Evolutionary conservation across 495 filamentous ascomycete species (phyloP).

Genomic region (Xylaria castorea): DNA sequence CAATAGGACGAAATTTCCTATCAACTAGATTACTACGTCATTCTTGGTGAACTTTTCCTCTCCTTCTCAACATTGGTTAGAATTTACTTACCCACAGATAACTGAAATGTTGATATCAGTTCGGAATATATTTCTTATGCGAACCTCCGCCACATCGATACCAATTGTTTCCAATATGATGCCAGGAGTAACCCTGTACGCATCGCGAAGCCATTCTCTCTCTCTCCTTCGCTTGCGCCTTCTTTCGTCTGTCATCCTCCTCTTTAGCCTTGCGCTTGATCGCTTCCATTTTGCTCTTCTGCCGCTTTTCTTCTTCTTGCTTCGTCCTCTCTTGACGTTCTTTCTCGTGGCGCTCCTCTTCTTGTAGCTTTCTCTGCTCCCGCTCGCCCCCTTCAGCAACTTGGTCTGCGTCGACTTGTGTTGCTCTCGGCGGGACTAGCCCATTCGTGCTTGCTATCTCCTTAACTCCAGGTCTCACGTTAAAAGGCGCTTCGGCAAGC

Average conservation of each 20-base stretch:
- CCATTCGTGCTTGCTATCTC: no score
- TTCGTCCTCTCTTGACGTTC: not conserved
- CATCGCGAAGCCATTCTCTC: not conserved
- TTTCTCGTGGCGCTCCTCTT: not conserved
- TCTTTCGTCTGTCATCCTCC: not conserved
- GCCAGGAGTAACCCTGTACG: not conserved
- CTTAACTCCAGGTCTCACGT: not conserved
- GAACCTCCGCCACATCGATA: not conserved
- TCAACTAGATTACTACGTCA: not conserved
- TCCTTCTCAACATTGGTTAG: not conserved
- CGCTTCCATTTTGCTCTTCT: not conserved
- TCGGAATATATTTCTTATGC: not conserved
- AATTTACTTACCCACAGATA: not conserved
- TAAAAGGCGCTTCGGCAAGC: no score
- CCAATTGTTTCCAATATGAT: no score
- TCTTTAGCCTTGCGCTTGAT: not conserved
- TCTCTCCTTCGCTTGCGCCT: not conserved
- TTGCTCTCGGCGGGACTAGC: no score
- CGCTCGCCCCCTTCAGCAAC: not conserved
- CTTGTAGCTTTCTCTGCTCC: not conserved
- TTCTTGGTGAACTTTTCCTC: not conserved
- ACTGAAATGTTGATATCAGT: not conserved
- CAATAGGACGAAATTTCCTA: not conserved
- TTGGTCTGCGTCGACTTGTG: no score
- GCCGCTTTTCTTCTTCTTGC: not conserved